Base-by-base conservation (phyloP, 768 basidiomycete species). In the Suillus occidentalis region DNA sequence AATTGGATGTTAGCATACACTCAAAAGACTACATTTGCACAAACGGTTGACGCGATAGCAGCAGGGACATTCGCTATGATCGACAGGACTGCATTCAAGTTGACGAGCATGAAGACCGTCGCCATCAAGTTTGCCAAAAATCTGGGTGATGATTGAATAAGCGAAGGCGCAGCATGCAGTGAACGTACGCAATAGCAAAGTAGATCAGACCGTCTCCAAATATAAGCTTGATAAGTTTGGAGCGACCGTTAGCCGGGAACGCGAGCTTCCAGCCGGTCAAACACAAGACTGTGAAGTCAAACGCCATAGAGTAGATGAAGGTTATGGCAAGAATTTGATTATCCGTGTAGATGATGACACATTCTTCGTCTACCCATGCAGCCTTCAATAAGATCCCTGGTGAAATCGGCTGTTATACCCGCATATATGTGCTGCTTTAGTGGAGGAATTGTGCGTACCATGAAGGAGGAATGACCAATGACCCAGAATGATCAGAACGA, bases 21-120 rank as follows among this genome's bases (percentile, higher is more conserved):
- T 18, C 0, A 13, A 36, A 58, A 14, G 3, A 25, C 18, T 34
- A 5, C 0, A 14, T 40, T 18, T 16, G 43, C 49, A 72, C 82
- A 69, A 65, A 90, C 89, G 45, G 89, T 90, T 49, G 87, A 87
- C 4, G 85, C 83, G 65, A 90, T 84, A 20, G 88, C 88, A 40
- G 89, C 88, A 4, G 89, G 89, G 50, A 90, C 88, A 68, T 90
- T 90, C 55, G 84, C 85, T 61, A 90, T 87, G 73, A 91, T 85
- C 39, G 86, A 87, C 87, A 89, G 88, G 63, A 89, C 83, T n/a
- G 85, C 80, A 68, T 89, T 90, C 61, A 89, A 77, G 74, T 90
- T 81, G 18, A 90, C 75, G 49, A 90, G 73, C 87, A 89, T 89
- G 75, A 89, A 89, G 63, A 81, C 75, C 79, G 82, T 64, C 37